A percentile compares a stretch with the other conserved stretches of the same genome.
These are phyloP conservation scores for Lunasporangiospora selenospora DNA, from an alignment of 192 early-diverging fungal species.

Conservation along the genomic window DNA sequence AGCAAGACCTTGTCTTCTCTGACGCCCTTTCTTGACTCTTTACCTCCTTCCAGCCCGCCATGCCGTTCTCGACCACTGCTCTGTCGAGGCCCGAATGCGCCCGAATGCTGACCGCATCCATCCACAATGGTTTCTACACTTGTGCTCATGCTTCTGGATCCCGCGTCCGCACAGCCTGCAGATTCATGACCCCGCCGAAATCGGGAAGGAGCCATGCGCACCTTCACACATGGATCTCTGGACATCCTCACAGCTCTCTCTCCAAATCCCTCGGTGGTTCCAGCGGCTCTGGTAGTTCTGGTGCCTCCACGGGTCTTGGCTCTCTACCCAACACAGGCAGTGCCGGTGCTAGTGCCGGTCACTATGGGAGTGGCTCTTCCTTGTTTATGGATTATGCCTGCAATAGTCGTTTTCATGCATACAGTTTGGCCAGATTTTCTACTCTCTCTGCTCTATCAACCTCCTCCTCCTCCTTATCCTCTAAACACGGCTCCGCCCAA, in stretches of 20 bases:
- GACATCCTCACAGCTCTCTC: conserved; percentile 41
- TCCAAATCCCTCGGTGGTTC: conserved; percentile 16
- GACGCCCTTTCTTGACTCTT: too few species aligned
- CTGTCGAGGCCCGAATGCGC: too few species aligned
- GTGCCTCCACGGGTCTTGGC: neutral
- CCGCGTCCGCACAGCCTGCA: too few species aligned
- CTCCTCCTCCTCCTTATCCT: conserved; percentile 7
- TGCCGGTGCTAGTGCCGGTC: neutral
- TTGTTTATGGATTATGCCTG: conserved; percentile 42
- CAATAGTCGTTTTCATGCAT: conserved; percentile 40
- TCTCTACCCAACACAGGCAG: neutral
- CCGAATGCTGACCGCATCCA: too few species aligned
- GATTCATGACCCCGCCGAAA: too few species aligned
- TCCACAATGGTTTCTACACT: too few species aligned
- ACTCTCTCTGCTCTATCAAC: conserved; percentile 18
- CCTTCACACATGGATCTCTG: conserved; percentile 47
- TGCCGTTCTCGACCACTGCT: too few species aligned
- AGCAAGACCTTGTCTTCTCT: too few species aligned
- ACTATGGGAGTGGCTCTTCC: neutral
- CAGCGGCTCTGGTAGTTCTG: conserved; percentile 1
- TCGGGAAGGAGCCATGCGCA: too few species aligned
- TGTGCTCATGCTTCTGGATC: too few species aligned
- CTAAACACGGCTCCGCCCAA: neutral
- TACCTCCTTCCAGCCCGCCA: too few species aligned
- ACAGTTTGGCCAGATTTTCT: conserved; percentile 40